Evolutionary conservation across 768 basidiomycete species (phyloP).

Genomic region (Tubosaeta sp.): DNA sequence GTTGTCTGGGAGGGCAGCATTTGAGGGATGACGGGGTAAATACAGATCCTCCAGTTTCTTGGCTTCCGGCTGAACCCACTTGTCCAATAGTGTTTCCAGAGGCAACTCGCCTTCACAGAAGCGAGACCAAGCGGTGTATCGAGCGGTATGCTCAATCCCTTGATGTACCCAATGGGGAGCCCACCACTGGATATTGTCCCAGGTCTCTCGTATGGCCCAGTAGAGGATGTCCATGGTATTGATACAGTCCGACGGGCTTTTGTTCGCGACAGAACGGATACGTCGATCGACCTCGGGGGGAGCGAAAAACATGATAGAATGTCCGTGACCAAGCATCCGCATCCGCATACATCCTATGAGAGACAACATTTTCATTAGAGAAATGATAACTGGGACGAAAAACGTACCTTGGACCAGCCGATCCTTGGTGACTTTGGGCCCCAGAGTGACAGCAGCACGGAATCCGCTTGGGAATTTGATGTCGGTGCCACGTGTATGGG

Average conservation of each 20-base stretch:
- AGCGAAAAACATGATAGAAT: constrained; percentile 47
- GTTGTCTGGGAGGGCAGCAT: constrained; percentile 20
- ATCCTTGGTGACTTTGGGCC: constrained; percentile 15
- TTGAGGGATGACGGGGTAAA: constrained; percentile 5
- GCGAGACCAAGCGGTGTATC: constrained; percentile 21
- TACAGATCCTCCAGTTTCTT: constrained; percentile 36
- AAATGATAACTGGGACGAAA: too few species aligned
- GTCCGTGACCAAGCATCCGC: constrained; percentile 44
- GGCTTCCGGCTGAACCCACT: constrained; percentile 41
- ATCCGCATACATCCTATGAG: constrained; percentile 51
- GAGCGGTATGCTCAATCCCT: constrained; percentile 32
- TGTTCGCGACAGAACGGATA: constrained; percentile 30
- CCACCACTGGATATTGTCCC: constrained; percentile 34
- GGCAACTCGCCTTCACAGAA: constrained; percentile 11
- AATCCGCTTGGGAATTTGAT: constrained; percentile 13
- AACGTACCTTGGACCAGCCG: constrained; percentile 11
- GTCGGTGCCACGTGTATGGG: constrained; percentile 17
- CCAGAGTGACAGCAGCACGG: constrained; percentile 14
- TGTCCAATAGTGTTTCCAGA: background rate
- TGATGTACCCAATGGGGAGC: constrained; percentile 42
- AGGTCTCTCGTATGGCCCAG: constrained; percentile 46
- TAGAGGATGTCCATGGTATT: constrained; percentile 33
- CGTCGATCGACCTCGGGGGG: constrained; percentile 39
- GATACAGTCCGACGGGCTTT: background rate
- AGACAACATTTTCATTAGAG: background rate